Conservation (phyloP, 345 rosid species). For the Tarenaya hassleriana region DNA sequence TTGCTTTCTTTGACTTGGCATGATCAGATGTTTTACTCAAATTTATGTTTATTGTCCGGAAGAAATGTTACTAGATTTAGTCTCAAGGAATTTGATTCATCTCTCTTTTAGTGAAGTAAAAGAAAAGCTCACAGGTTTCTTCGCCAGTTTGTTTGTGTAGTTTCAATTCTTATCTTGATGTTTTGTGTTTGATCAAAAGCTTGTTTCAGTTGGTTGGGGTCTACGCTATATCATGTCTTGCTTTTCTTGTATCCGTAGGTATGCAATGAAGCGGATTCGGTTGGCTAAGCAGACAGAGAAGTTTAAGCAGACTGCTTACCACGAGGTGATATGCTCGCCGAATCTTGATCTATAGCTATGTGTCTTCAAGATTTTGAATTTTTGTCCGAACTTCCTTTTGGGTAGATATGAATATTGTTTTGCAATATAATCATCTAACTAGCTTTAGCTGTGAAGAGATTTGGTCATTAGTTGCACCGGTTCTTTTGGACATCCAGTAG, state of each 20-base stretch:
- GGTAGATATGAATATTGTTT: too few relatives aligned
- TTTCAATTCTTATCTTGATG: slow-evolving; percentile 10
- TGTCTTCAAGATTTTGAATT: slow-evolving; percentile 2
- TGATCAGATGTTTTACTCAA: neutral
- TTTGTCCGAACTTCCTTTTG: slow-evolving; percentile 8
- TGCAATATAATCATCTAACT: too few relatives aligned
- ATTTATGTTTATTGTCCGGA: neutral
- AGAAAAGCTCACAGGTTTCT: neutral
- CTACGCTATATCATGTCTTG: slow-evolving; percentile 11
- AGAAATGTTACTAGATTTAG: too few relatives aligned
- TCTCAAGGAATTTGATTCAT: neutral
- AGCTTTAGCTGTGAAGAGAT: neutral
- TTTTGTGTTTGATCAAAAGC: slow-evolving; percentile 7
- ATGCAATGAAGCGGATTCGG: slow-evolving; percentile 79
- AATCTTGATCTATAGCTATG: slow-evolving; percentile 5
- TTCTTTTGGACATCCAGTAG: slow-evolving; percentile 3
- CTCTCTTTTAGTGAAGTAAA: neutral
- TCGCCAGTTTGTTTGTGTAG: slow-evolving; percentile 18
- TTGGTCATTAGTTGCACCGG: neutral
- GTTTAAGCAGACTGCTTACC: slow-evolving; percentile 77
- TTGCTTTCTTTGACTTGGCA: too few relatives aligned
- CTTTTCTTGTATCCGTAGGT: slow-evolving; percentile 49
- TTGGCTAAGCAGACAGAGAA: slow-evolving; percentile 89
- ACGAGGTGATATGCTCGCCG: slow-evolving; percentile 48
- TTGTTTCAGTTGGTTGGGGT: slow-evolving; percentile 12